These are phyloP conservation scores for Bruguiera sexangula DNA, from an alignment of 345 rosid genomes.

Conservation along the genomic window DNA sequence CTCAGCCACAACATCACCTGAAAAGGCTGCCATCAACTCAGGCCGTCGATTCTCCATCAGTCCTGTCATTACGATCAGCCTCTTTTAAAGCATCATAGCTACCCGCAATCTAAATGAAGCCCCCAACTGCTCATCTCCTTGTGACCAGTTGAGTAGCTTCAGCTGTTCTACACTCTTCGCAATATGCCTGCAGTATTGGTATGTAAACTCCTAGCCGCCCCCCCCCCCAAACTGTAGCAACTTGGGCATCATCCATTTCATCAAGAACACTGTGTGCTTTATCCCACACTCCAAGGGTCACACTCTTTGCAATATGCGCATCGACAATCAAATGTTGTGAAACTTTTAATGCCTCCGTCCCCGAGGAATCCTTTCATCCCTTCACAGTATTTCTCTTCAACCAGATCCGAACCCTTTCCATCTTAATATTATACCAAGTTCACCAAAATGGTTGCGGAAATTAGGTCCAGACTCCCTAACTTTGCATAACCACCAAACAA, in stretches of 20 bases:
- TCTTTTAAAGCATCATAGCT: conserved; percentile 66
- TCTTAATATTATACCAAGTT: conserved; percentile 30
- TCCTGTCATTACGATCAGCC: conserved; percentile 86
- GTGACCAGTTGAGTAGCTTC: too few species aligned
- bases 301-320: conserved; percentile 54
- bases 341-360: conserved; percentile 52
- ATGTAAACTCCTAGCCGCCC: conserved; percentile 68
- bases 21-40: conserved; percentile 58
- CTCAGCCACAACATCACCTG: conserved; percentile 57
- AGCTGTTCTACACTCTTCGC: conserved; percentile 46
- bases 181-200: conserved; percentile 76
- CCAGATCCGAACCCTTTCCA: conserved; percentile 29
- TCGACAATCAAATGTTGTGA: conserved; percentile 61
- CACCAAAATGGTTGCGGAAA: conserved; percentile 31
- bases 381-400: conserved; percentile 54
- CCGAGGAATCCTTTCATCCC: conserved; percentile 63
- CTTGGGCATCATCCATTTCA: conserved; percentile 67
- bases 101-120: conserved; percentile 56
- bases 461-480: conserved; percentile 51
- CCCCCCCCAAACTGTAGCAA: conserved; percentile 36
- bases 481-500: conserved; percentile 70
- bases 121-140: conserved; percentile 23
- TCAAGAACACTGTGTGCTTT: conserved; percentile 81
- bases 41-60: conserved; percentile 33
- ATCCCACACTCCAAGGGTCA: conserved; percentile 66